Conservation (phyloP, 2,329 filamentous ascomycete species). For the Aureobasidium melanogenum region DNA sequence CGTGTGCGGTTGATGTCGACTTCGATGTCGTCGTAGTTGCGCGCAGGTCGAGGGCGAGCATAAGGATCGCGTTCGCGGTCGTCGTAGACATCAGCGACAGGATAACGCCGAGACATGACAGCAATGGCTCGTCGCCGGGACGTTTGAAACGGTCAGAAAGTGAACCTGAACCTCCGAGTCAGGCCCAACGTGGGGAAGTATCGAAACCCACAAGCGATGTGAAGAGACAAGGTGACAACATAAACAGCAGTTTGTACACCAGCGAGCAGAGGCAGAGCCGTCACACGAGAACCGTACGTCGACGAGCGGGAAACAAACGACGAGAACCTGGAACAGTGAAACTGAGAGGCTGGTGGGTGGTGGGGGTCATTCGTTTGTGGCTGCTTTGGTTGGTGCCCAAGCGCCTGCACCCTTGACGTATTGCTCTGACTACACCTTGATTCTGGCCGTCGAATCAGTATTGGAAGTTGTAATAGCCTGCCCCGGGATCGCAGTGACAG, state of each 20-base stretch:
- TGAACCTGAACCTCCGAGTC: neutral
- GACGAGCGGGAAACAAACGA: constrained; percentile 4
- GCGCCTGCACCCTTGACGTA: constrained; percentile 11
- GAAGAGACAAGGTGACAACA: neutral
- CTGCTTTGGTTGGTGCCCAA: constrained; percentile 10
- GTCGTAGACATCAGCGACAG: constrained; percentile 34
- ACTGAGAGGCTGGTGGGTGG: constrained; percentile 7
- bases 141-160: constrained; percentile 6
- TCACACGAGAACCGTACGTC: neutral
- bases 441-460: neutral
- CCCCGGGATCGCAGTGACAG: neutral
- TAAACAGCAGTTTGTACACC: neutral
- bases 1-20: constrained; percentile 33
- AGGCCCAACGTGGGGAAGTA: constrained; percentile 2
- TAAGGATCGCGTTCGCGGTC: constrained; percentile 35
- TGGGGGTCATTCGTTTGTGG: constrained; percentile 8
- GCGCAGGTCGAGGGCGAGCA: constrained; percentile 28
- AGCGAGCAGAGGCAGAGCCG: neutral
- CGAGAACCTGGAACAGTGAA: neutral
- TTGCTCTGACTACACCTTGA: neutral
- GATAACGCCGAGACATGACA: constrained; percentile 13
- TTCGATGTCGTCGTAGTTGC: constrained; percentile 43
- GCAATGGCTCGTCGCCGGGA: neutral
- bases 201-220: neutral
- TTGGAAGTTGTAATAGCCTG: neutral